Evolutionary conservation across 345 rosid species (phyloP).

Genomic region (Boechera divaricarpa): DNA sequence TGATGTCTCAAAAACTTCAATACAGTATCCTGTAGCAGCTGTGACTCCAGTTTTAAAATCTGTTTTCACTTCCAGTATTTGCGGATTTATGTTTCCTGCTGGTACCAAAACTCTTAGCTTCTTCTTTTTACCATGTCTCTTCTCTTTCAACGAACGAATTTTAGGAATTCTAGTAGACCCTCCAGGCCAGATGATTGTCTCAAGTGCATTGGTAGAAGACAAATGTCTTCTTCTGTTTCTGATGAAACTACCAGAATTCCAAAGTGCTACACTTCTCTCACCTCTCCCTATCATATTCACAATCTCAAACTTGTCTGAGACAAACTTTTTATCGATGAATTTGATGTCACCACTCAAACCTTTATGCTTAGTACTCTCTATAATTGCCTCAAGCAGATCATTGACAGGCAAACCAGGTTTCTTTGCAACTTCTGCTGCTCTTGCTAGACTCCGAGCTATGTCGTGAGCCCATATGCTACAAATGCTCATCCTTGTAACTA

Average conservation of each 20-base stretch:
- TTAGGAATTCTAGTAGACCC: conserved; percentile 36
- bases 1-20: conserved; percentile 46
- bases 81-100: not conserved
- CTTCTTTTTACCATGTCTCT: not conserved
- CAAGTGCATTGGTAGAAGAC: conserved; percentile 20
- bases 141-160: not conserved
- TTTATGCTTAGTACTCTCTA: conserved; percentile 6
- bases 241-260: conserved; percentile 29
- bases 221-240: not conserved
- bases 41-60: conserved; percentile 23
- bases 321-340: conserved; percentile 15
- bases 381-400: conserved; percentile 25
- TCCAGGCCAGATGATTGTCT: conserved; percentile 49
- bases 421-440: conserved; percentile 31
- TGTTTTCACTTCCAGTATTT: conserved; percentile 25
- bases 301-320: conserved; percentile 37
- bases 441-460: conserved; percentile 34
- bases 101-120: conserved; percentile 45
- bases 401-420: not conserved
- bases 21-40: conserved; percentile 42
- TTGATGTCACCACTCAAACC: conserved; percentile 45
- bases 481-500: conserved; percentile 17
- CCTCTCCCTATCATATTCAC: conserved; percentile 41
- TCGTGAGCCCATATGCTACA: conserved; percentile 47
- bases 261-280: conserved; percentile 41